These are phyloP conservation scores for Helianthus tuberosus DNA, from an alignment of 129 eudicot genomes.

Conservation along the genomic window DNA sequence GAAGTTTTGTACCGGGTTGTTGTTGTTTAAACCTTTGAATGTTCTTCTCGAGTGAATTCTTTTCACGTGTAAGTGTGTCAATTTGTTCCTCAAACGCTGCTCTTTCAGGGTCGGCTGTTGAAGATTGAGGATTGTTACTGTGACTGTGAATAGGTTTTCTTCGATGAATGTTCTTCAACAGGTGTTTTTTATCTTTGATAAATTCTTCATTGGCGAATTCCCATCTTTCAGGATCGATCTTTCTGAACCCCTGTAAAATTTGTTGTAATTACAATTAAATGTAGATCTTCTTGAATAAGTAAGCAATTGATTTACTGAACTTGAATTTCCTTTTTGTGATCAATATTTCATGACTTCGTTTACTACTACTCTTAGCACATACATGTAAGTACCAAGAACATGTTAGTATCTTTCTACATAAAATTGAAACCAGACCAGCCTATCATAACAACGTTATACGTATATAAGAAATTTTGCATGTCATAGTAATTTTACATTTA, in stretches of 20 bases:
- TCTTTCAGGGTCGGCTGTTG: conserved; percentile 72
- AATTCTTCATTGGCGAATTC: conserved; percentile 95
- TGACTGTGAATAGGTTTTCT: conserved; percentile 96
- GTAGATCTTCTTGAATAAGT: not conserved
- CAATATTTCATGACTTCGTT: no score
- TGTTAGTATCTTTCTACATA: not conserved
- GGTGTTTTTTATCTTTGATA: conserved; percentile 76
- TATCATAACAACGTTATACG: not conserved
- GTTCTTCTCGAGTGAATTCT: conserved; percentile 56
- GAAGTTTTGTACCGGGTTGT: conserved; percentile 57
- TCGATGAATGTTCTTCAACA: conserved; percentile 82
- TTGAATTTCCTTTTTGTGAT: no score
- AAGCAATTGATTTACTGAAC: not conserved
- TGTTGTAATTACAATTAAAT: not conserved
- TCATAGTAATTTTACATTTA: not conserved
- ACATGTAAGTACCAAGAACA: no score
- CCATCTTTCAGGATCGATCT: conserved; percentile 96
- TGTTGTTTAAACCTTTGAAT: conserved; percentile 56
- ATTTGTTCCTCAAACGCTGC: conserved; percentile 88
- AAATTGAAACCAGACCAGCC: not conserved
- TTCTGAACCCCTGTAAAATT: conserved; percentile 74
- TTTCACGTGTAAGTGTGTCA: conserved; percentile 80
- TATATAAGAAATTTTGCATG: not conserved
- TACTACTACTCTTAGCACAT: no score
- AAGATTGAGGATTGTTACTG: conserved; percentile 64